These are phyloP conservation scores for Echria macrotheca DNA, from an alignment of 495 filamentous ascomycete species.

Conservation along the genomic window DNA sequence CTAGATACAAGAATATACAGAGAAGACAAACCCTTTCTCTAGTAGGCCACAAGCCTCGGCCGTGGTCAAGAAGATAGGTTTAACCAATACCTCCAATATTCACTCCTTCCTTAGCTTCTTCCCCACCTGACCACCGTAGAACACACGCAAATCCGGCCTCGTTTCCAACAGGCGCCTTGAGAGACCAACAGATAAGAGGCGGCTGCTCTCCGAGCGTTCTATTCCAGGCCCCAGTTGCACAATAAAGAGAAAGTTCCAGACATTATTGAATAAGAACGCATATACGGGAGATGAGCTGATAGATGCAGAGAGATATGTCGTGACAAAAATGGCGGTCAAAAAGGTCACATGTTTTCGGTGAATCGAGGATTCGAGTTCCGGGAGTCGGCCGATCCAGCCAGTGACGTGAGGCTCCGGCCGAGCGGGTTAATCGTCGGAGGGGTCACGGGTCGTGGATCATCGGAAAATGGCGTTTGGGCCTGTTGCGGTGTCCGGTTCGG, in stretches of 20 bases:
- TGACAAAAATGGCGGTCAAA: background rate
- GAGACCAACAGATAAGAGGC: conserved; percentile 1
- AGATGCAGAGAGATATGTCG: background rate
- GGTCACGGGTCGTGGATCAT: conserved; percentile 17
- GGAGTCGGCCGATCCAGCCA: conserved; percentile 39
- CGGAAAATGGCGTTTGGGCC: conserved; percentile 36
- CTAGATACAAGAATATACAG: no score
- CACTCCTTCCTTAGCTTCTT: no score
- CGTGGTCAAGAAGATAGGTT: no score
- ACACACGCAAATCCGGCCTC: conserved; percentile 4
- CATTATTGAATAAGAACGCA: conserved; percentile 25
- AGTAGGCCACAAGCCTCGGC: no score
- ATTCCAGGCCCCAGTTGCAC: background rate
- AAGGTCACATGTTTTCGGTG: conserved; percentile 45
- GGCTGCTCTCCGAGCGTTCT: background rate
- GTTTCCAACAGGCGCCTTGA: conserved; percentile 13
- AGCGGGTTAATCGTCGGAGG: conserved; percentile 33
- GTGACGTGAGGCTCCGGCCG: conserved; percentile 40
- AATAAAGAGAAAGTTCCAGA: conserved; percentile 20
- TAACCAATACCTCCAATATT: no score
- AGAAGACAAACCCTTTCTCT: no score
- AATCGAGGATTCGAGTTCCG: conserved; percentile 44
- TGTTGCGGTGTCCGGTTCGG: conserved; percentile 40
- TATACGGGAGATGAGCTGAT: conserved; percentile 10
- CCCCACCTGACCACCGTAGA: background rate